Percentiles rank a stretch among this genome's conserved stretches.
phyloP scores from a whole-genome alignment of 2,329 filamentous ascomycete genomes.

The Stromatinia cepivora region DNA sequence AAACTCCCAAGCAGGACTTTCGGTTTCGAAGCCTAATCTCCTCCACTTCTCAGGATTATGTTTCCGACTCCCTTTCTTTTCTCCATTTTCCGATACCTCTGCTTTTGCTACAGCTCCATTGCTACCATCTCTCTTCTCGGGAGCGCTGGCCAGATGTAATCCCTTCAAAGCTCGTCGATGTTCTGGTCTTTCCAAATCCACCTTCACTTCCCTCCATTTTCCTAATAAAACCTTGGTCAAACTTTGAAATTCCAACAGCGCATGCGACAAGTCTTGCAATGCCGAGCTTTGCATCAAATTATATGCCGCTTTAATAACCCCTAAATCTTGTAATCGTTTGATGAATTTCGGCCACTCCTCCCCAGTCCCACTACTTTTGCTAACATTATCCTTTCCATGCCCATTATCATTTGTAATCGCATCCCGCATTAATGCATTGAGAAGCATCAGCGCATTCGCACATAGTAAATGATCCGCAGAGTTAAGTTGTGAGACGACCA shows the following conservation, averaged over 20 bases:
- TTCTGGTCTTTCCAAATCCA: constrained; percentile 84
- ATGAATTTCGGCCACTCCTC: constrained; percentile 96
- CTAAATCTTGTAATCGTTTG: constrained; percentile 87
- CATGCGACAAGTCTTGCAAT: constrained; percentile 85
- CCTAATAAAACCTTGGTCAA: constrained; percentile 83
- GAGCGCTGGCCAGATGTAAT: constrained; percentile 78
- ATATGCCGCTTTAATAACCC: constrained; percentile 89
- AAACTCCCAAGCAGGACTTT: constrained; percentile 85
- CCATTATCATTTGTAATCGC: constrained; percentile 71
- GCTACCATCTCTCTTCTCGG: constrained; percentile 54
- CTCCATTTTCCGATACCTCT: constrained; percentile 44
- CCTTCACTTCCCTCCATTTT: constrained; percentile 82
- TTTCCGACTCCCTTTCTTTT: constrained; percentile 61
- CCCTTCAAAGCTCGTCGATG: constrained; percentile 77
- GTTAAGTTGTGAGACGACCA: constrained; percentile 86
- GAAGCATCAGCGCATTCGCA: constrained; percentile 90
- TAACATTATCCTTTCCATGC: constrained; percentile 35
- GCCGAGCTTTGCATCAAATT: constrained; percentile 92
- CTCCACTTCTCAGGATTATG: constrained; percentile 93
- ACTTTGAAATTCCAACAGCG: constrained; percentile 88
- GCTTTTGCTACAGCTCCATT: constrained; percentile 35
- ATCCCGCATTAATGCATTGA: constrained; percentile 93
- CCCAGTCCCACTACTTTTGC: constrained; percentile 43
- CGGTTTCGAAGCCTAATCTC: constrained; percentile 84
- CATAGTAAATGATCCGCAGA: constrained; percentile 95